Base-by-base conservation (phyloP, 208 protist species). In the Crithidia sp. region DNA sequence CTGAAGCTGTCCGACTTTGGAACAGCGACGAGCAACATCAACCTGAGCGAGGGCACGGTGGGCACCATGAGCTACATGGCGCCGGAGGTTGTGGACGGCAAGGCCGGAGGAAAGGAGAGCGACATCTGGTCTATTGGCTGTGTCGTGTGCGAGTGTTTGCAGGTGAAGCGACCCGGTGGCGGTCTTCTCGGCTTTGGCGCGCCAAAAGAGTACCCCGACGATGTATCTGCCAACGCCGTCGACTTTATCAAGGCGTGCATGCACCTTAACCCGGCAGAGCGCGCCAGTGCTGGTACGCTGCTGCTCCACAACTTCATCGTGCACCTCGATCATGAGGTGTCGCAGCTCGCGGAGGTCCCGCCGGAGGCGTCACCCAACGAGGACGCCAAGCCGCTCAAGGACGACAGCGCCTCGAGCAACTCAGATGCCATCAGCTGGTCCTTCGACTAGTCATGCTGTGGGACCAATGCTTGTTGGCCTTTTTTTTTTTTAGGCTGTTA, bases 1-100 rank as follows among this genome's bases (percentile, higher is more conserved):
- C 56, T 92, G 57, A 96, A 96, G 66, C 79, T 96, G 16, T 89
- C 86, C 7, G 88, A 95, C 60, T 96, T 95, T 63, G 89, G 88
- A 19, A 92, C 88, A 28, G 89, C 89, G 8, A 89, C 80, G 2
- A 79, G 67, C 40, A 88, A 75, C 60, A 79, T 71, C 40, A 88
- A 73, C 63, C 50, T 73, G 47, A 70, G 70, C 28, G 83, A 89
- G 69, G 82, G 85, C 36, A 87, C 81, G 19, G 75, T 85, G 36
- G 85, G 88, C 52, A 93, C 85, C 8, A 85, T 88, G n/a, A 84
- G 76, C 59, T 90, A 90, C 73, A 85, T 88, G 79, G 76, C 84
- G 12, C 79, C 79, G 16, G 80, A 88, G 67, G 80, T 88, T 17
- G 60, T 89, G 19, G 85, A 89, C 52, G 85, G 85, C 17, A 82